These are phyloP conservation scores for Sungouiella blattae DNA, from an alignment of 805 yeast species.

Conservation along the genomic window DNA sequence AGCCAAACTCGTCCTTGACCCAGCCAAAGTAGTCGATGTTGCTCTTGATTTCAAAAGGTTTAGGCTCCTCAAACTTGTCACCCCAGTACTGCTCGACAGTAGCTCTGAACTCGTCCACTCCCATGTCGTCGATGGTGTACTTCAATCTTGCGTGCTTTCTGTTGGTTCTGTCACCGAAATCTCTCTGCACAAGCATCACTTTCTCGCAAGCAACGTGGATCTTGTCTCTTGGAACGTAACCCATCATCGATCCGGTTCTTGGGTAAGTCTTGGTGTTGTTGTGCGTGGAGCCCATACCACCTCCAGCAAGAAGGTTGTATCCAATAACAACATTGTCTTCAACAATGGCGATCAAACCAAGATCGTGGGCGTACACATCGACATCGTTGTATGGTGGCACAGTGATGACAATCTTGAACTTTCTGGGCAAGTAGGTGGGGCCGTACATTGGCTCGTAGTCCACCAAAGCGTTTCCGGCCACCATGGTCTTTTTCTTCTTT, in stretches of 20 bases:
- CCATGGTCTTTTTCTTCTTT: conserved; percentile 72
- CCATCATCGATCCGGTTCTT: conserved; percentile 85
- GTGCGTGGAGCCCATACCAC: conserved; percentile 99
- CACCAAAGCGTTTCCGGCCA: conserved; percentile 81
- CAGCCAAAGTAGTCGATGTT: conserved; percentile 93
- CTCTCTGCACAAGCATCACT: conserved; percentile 91
- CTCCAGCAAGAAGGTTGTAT: conserved; percentile 88
- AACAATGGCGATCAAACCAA: conserved; percentile 87
- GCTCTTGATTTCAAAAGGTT: conserved; percentile 73
- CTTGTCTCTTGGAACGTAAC: conserved; percentile 66
- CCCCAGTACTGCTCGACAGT: conserved; percentile 86
- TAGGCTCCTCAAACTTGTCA: conserved; percentile 64
- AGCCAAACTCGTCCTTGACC: conserved; percentile 80
- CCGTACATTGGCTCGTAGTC: conserved; percentile 87
- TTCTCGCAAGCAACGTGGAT: conserved; percentile 80
- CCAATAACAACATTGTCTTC: conserved; percentile 65
- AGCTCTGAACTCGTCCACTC: conserved; percentile 75
- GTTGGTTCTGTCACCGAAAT: conserved; percentile 89
- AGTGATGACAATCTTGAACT: conserved; percentile 90
- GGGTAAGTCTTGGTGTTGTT: conserved; percentile 96
- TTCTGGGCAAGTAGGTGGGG: conserved; percentile 85
- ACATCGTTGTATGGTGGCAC: conserved; percentile 97
- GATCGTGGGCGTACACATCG: conserved; percentile 93
- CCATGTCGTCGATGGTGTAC: conserved; percentile 92
- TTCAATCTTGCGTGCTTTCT: conserved; percentile 97